Evolutionary conservation across 495 filamentous ascomycete species (phyloP).

Genomic region (Amphirosellinia nigrospora): DNA sequence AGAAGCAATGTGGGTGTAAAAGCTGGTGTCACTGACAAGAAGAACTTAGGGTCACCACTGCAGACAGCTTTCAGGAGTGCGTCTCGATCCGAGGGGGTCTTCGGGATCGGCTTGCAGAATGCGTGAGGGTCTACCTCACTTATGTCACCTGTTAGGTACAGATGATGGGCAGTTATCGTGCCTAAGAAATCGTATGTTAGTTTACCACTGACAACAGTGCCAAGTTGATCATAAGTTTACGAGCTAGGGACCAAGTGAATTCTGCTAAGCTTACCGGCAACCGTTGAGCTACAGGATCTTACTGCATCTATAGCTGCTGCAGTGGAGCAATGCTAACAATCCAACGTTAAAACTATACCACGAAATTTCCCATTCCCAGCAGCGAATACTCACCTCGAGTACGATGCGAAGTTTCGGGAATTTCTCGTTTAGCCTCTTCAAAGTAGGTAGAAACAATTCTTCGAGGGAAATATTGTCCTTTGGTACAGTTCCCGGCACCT

Average conservation of each 20-base stretch:
- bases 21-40: slow-evolving; percentile 59
- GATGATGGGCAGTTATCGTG: slow-evolving; percentile 70
- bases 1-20: slow-evolving; percentile 18
- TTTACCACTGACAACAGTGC: not conserved
- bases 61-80: slow-evolving; percentile 74
- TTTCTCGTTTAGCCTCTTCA: slow-evolving; percentile 69
- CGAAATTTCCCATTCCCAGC: not conserved
- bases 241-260: not conserved
- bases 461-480: slow-evolving; percentile 79
- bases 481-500: slow-evolving; percentile 52
- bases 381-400: slow-evolving; percentile 17
- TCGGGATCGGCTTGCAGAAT: slow-evolving; percentile 89
- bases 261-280: slow-evolving; percentile 65
- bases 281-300: slow-evolving; percentile 72
- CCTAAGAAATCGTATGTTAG: slow-evolving; percentile 27
- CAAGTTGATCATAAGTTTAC: slow-evolving; percentile 35
- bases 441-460: slow-evolving; percentile 77
- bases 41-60: slow-evolving; percentile 78
- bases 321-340: slow-evolving; percentile 76
- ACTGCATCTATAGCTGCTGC: slow-evolving; percentile 82
- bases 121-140: slow-evolving; percentile 76
- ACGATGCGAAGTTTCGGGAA: slow-evolving; percentile 87
- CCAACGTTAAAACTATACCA: slow-evolving; percentile 21
- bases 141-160: slow-evolving; percentile 78
- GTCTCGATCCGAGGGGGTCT: slow-evolving; percentile 72